Conservation (phyloP, 2,329 filamentous ascomycete genomes). For the Colletotrichum ledebouriae region DNA sequence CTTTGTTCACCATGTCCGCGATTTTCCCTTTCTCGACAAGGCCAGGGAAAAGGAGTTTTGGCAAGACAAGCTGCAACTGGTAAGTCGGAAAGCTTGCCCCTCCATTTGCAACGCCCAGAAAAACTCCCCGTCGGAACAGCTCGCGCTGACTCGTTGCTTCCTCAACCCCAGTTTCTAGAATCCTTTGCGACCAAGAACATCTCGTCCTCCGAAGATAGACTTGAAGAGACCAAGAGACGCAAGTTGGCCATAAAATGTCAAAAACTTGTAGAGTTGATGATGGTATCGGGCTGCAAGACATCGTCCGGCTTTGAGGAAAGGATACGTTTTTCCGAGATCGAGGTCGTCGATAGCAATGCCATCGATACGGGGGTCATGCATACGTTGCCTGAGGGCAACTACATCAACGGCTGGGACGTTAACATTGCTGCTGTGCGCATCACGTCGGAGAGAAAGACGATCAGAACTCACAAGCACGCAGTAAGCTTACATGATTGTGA, state of each 20-base stretch:
- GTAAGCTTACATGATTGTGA: constrained; percentile 62
- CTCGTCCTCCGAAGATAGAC: constrained; percentile 93
- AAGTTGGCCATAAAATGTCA: constrained; percentile 94
- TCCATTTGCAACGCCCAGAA: not conserved
- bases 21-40: constrained; percentile 97
- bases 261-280: constrained; percentile 98
- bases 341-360: constrained; percentile 93
- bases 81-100: constrained; percentile 61
- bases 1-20: constrained; percentile 97
- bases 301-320: constrained; percentile 98
- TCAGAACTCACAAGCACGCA: constrained; percentile 92
- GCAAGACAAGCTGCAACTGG: constrained; percentile 97
- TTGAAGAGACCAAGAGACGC: constrained; percentile 94
- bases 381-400: constrained; percentile 90
- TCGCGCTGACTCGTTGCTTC: constrained; percentile 35
- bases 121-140: constrained; percentile 10
- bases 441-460: constrained; percentile 84
- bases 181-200: constrained; percentile 98
- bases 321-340: constrained; percentile 95
- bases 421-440: constrained; percentile 93
- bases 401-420: constrained; percentile 96
- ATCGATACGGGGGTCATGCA: constrained; percentile 91
- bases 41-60: constrained; percentile 99
- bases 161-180: constrained; percentile 81
- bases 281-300: constrained; percentile 96